Evolutionary conservation across 768 basidiomycete species (phyloP), one percentile per base, ranked within the genome.

Genomic region (Tubosaeta sp.): DNA sequence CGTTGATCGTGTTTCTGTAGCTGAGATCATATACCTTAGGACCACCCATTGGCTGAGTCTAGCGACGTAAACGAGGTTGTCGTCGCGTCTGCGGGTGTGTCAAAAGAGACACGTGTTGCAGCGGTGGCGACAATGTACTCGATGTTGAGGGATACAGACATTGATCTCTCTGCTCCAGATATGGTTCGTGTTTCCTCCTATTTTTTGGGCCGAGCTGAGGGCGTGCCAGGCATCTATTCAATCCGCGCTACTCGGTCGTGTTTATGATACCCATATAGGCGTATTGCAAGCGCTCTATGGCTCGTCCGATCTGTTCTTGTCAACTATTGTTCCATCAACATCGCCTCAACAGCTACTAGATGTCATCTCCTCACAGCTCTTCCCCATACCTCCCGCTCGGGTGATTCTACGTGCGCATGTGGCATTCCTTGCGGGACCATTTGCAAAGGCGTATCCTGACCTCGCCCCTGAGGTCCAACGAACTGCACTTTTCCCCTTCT

Each of bases 281-380:
- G 86, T 97, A 26, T 66, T 94, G 12, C 75, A 85, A 42, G 79
- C 77, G 0, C 72, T 97, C 9, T 95, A 94, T 67, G 72, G 72
- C 2, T 68, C 75, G 2, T 74, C 83, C 0, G 63, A 71, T 6
- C 41, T 67, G 3, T 66, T 88, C 41, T 67, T 80, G 4, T 74
- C 80, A 1, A 65, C 71, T 1, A 43, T 64, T 0, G 37, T 35
- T 22, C 45, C 59, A 2, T 46, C 43, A 13, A 60, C 47, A 5
- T 55, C 62, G 8, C 59, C 67, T 33, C 59, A 58, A 26, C 56
- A 63, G 45, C 44, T 68, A 11, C 39, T 68, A 16, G 63, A 65
- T 46, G 31, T 48, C 6, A 48, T 68, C 12, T 48, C 55, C 4
- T 68, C 64, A 10, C 67, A 68, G 44, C 26, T 70, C 2, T 47